phyloP scores from a whole-genome alignment of 2,329 filamentous ascomycete species.

The Cercospora citrullina region DNA sequence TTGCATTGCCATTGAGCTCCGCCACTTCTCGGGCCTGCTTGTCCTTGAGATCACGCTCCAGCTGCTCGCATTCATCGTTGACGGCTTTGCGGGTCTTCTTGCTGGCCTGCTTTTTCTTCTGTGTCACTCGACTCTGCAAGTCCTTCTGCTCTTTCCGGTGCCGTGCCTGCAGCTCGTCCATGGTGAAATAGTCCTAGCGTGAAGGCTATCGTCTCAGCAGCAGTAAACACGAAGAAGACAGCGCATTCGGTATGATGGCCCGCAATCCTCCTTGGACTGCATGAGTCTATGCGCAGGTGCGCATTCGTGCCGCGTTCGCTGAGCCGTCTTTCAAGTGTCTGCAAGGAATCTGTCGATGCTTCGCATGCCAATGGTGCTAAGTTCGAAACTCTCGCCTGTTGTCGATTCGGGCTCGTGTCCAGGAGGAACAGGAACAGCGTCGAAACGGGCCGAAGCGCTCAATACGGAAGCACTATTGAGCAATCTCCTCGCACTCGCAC shows the following conservation, averaged over 20 bases:
- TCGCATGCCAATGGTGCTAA: not conserved
- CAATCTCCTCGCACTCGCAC: not conserved
- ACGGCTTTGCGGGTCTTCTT: conserved; percentile 68
- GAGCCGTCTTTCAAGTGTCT: not conserved
- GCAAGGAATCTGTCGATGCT: conserved; percentile 5
- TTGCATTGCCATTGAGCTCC: conserved; percentile 43
- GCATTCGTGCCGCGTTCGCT: not conserved
- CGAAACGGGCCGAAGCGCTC: not conserved
- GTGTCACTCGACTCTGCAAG: conserved; percentile 79
- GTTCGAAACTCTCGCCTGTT: not conserved
- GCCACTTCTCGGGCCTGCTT: conserved; percentile 55
- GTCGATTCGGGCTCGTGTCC: not conserved
- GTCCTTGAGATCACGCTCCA: conserved; percentile 58
- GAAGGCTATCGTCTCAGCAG: conserved; percentile 1
- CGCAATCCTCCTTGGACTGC: not conserved
- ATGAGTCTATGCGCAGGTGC: not conserved
- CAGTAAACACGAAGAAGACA: not conserved
- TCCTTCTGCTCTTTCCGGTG: conserved; percentile 90
- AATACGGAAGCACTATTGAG: not conserved
- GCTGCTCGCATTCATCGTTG: conserved; percentile 62
- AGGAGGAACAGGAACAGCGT: not conserved
- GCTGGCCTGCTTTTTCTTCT: conserved; percentile 94
- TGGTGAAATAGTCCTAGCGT: conserved; percentile 31
- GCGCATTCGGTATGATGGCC: not conserved
- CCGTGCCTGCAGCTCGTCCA: conserved; percentile 75